Conservation (phyloP, 2,329 filamentous ascomycete genomes). For the Blastomyces parvus region DNA sequence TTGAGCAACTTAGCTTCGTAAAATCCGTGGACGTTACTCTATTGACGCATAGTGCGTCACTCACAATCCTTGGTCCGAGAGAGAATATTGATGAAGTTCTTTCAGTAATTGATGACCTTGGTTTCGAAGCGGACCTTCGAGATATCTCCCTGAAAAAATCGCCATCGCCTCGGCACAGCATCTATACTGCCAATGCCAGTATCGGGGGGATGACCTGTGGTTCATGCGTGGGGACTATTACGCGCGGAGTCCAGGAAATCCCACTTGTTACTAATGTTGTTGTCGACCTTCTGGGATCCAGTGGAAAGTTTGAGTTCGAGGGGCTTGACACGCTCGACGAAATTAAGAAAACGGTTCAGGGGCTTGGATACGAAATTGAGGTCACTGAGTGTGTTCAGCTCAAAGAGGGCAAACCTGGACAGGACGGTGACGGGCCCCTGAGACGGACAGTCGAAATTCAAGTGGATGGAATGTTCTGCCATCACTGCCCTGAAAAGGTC, state of each 20-base stretch:
- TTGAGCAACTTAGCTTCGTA: conserved; percentile 52
- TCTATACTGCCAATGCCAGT: conserved; percentile 38
- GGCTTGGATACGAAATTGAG: conserved; percentile 56
- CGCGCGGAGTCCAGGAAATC: conserved; percentile 37
- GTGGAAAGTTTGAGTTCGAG: conserved; percentile 40
- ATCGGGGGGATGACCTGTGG: conserved; percentile 52
- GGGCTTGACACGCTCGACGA: conserved; percentile 38
- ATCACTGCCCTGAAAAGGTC: conserved; percentile 53
- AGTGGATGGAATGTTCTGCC: conserved; percentile 66
- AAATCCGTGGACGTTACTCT: conserved; percentile 53
- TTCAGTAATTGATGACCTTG: conserved; percentile 42
- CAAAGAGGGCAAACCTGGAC: conserved; percentile 30
- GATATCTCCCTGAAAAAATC: conserved; percentile 21
- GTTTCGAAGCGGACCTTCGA: conserved; percentile 39
- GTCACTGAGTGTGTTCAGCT: conserved; percentile 40
- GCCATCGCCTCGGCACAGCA: conserved; percentile 6
- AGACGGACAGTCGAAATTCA: conserved; percentile 54
- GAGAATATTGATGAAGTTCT: conserved; percentile 39
- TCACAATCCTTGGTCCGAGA: conserved; percentile 47
- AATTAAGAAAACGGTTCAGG: conserved; percentile 44
- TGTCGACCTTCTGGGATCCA: conserved; percentile 45
- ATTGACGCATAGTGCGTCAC: conserved; percentile 55
- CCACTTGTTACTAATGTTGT: conserved; percentile 40
- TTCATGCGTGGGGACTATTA: conserved; percentile 45
- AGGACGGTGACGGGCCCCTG: conserved; percentile 22